These are phyloP conservation scores for Fallopia convolvulus DNA, from an alignment of 148 eudicot species.

Conservation along the genomic window DNA sequence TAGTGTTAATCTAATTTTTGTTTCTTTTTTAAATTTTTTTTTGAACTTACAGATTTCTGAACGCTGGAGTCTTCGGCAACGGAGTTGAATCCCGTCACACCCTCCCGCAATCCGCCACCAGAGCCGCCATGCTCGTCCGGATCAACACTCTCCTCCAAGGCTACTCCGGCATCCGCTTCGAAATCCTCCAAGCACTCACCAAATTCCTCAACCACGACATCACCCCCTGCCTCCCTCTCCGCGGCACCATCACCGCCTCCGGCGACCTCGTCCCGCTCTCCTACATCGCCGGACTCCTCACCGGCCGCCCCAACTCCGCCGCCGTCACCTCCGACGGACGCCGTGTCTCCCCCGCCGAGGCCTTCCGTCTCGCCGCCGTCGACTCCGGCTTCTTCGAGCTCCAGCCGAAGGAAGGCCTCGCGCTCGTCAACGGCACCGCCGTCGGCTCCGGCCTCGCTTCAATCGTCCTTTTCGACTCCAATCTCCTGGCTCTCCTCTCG, in stretches of 20 bases:
- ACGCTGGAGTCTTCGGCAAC: constrained; percentile 10
- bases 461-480: constrained; percentile 21
- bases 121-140: constrained; percentile 10
- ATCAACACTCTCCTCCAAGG: constrained; percentile 16
- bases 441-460: constrained; percentile 14
- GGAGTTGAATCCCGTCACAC: constrained; percentile 3
- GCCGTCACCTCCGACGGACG: constrained; percentile 15
- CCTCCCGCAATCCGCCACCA: constrained; percentile 3
- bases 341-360: constrained; percentile 9
- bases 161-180: constrained; percentile 18
- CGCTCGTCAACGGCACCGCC: constrained; percentile 14
- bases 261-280: constrained; percentile 38
- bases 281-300: constrained; percentile 32
- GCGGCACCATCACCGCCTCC: constrained; percentile 34
- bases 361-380: constrained; percentile 15
- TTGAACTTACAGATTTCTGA: constrained; percentile 3
- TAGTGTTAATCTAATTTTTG: neutral
- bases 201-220: constrained; percentile 17
- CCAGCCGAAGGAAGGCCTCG: constrained; percentile 15
- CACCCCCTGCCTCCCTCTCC: constrained; percentile 33
- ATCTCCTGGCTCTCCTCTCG: constrained; percentile 20
- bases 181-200: constrained; percentile 7
- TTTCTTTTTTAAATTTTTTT: neutral
- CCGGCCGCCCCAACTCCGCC: constrained; percentile 21
- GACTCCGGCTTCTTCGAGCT: constrained; percentile 9